These are phyloP conservation scores for Aurantiochytrium sp. DNA, from an alignment of 108 stramenopile species.

Conservation along the genomic window DNA sequence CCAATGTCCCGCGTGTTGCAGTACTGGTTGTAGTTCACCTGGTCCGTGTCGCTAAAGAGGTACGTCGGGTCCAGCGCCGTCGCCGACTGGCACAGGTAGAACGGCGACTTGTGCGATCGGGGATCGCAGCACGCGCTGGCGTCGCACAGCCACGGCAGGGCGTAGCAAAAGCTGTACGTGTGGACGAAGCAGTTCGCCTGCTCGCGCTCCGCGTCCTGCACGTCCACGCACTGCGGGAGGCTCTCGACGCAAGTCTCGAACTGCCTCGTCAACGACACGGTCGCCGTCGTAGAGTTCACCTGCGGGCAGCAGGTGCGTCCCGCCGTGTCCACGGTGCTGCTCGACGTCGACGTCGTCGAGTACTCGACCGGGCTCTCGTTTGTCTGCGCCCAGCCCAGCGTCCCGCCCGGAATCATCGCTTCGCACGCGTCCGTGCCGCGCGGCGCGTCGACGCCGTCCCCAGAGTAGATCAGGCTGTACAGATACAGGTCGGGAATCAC, in stretches of 20 bases:
- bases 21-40: neutral
- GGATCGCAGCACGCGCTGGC: neutral
- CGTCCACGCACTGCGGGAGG: neutral
- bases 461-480: neutral
- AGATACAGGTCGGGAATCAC: slow-evolving; percentile 38
- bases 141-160: neutral
- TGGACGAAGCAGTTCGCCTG: neutral
- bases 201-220: neutral
- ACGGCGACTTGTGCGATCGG: neutral
- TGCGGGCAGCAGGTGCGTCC: neutral
- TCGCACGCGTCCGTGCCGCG: neutral
- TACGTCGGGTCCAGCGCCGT: neutral
- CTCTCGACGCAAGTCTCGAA: neutral
- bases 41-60: neutral
- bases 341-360: neutral
- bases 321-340: neutral
- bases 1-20: neutral
- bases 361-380: neutral
- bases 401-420: neutral
- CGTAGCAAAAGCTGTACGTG: neutral
- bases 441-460: neutral
- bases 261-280: neutral
- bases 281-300: neutral
- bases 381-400: neutral
- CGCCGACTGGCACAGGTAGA: neutral